These are phyloP conservation scores for Blastobotrys peoriensis DNA, from an alignment of 805 yeast genomes.

Conservation along the genomic window DNA sequence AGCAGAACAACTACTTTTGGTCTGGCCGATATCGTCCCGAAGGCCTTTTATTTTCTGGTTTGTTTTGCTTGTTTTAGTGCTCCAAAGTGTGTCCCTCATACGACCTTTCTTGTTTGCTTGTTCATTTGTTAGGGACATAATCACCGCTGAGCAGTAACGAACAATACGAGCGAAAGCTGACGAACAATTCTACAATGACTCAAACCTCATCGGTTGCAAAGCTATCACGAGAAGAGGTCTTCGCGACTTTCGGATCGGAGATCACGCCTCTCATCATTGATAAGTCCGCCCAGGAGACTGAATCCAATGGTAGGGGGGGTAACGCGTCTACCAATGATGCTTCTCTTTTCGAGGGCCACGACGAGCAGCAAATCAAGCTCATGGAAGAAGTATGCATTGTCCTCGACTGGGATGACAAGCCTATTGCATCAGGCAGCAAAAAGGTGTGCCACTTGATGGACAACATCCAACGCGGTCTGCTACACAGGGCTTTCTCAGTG, in stretches of 20 bases:
- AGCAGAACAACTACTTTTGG: too few species aligned
- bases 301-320: not conserved
- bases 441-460: conserved; percentile 66
- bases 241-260: not conserved
- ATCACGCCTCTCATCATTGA: not conserved
- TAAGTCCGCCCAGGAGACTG: not conserved
- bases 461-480: conserved; percentile 76
- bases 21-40: too few species aligned
- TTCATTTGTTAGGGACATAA: too few species aligned
- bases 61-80: too few species aligned
- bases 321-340: conserved; percentile 17
- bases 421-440: conserved; percentile 91
- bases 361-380: conserved; percentile 85
- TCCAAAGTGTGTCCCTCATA: too few species aligned
- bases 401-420: conserved; percentile 76
- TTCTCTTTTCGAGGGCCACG: conserved; percentile 75
- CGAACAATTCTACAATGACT: too few species aligned
- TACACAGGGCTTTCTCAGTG: conserved; percentile 96
- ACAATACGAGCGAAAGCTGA: too few species aligned
- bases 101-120: too few species aligned
- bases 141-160: too few species aligned
- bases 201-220: not conserved
- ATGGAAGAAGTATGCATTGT: conserved; percentile 98
- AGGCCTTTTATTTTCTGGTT: too few species aligned
- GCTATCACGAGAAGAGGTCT: not conserved